phyloP scores from a whole-genome alignment of 805 yeast species.

The Blastobotrys americana region DNA sequence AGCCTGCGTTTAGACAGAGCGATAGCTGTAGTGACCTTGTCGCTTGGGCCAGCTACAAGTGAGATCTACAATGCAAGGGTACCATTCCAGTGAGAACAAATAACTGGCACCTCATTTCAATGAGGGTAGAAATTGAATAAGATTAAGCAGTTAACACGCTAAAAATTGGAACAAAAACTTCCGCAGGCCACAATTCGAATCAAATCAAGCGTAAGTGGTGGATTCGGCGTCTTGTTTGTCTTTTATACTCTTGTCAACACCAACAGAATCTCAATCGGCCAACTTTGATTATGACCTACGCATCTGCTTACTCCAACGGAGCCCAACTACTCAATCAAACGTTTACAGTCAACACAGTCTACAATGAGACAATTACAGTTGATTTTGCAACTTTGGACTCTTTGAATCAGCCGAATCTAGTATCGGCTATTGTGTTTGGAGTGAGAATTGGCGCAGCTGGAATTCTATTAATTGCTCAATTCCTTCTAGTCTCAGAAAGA shows the following conservation, averaged over 20 bases:
- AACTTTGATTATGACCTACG: too few relatives aligned
- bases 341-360: slow-evolving; percentile 10
- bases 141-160: not conserved
- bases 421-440: slow-evolving; percentile 43
- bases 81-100: too few relatives aligned
- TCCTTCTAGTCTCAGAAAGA: slow-evolving; percentile 45
- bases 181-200: not conserved
- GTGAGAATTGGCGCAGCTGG: slow-evolving; percentile 51
- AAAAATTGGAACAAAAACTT: not conserved
- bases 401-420: slow-evolving; percentile 3
- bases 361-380: slow-evolving; percentile 8
- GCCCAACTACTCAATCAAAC: slow-evolving; percentile 9
- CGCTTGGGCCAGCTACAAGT: too few relatives aligned
- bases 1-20: too few relatives aligned
- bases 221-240: too few relatives aligned
- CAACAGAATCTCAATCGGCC: too few relatives aligned
- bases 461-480: slow-evolving; percentile 38
- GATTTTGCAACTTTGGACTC: slow-evolving; percentile 10
- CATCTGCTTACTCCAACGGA: slow-evolving; percentile 1
- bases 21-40: too few relatives aligned
- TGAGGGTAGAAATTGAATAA: not conserved
- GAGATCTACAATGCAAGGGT: too few relatives aligned
- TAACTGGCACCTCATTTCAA: too few relatives aligned
- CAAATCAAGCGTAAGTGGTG: not conserved
- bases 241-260: too few relatives aligned